Percentiles rank a stretch among this genome's conserved stretches.
phyloP scores from a whole-genome alignment of 257 asterid genomes.

The Jasminum sambac region DNA sequence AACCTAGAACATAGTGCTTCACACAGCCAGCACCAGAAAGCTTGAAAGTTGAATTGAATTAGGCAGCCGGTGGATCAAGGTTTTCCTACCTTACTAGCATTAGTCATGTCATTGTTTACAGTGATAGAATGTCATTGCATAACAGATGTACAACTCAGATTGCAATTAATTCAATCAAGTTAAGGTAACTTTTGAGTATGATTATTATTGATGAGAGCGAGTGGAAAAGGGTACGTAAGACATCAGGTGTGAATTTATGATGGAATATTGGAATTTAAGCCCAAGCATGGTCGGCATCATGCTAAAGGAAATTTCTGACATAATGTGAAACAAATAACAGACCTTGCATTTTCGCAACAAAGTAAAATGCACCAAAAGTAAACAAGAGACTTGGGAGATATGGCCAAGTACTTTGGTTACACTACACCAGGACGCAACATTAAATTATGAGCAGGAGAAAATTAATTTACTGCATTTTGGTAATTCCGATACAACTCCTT shows the following conservation, averaged over 20 bases:
- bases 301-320: slow-evolving; percentile 15
- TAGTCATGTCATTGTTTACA: not conserved
- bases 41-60: not conserved
- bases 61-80: not conserved
- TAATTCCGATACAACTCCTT: slow-evolving; percentile 82
- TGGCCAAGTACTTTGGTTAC: not conserved
- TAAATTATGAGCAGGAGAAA: slow-evolving; percentile 36
- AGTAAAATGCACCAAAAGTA: slow-evolving; percentile 18
- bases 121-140: not conserved
- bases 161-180: not conserved
- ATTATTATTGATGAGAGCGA: not conserved
- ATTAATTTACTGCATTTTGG: slow-evolving; percentile 74
- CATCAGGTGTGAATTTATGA: not conserved
- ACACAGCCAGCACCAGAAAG: not conserved
- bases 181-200: not conserved
- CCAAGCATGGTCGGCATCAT: not conserved
- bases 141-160: not conserved
- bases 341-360: slow-evolving; percentile 12
- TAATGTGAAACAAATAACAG: not conserved
- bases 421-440: slow-evolving; percentile 24
- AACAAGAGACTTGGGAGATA: slow-evolving; percentile 13
- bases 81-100: not conserved
- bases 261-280: slow-evolving; percentile 7
- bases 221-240: not conserved
- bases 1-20: not conserved